A percentile compares a stretch with the other conserved stretches of the same genome.
phyloP scores from a whole-genome alignment of 441 rosid species.

The Manihot esculenta region DNA sequence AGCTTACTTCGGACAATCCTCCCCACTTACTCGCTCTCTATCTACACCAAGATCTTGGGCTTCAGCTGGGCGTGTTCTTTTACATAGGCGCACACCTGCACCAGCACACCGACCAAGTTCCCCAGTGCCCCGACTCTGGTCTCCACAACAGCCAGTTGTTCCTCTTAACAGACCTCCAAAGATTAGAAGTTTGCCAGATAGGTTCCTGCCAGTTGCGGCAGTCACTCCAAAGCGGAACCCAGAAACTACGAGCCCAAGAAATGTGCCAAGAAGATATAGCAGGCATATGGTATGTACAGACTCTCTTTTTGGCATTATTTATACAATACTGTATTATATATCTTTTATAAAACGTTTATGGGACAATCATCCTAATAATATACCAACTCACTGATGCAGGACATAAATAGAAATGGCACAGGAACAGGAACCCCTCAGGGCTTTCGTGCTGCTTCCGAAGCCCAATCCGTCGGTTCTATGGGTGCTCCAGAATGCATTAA shows the following conservation, averaged over 20 bases:
- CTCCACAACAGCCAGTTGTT: constrained; percentile 70
- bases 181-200: constrained; percentile 82
- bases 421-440: constrained; percentile 84
- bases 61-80: constrained; percentile 52
- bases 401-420: constrained; percentile 72
- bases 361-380: constrained; percentile 14
- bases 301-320: constrained; percentile 9
- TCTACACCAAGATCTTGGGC: constrained; percentile 73
- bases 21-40: constrained; percentile 66
- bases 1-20: constrained; percentile 82
- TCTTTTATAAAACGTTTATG: too few relatives aligned
- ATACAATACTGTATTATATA: not conserved
- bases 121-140: constrained; percentile 68
- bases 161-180: constrained; percentile 87
- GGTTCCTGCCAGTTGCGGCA: constrained; percentile 71
- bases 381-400: constrained; percentile 43
- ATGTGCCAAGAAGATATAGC: constrained; percentile 68
- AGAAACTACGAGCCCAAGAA: constrained; percentile 42
- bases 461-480: constrained; percentile 44
- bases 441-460: constrained; percentile 57
- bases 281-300: constrained; percentile 80
- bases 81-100: constrained; percentile 58
- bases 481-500: constrained; percentile 35
- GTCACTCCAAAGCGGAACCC: constrained; percentile 42
- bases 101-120: constrained; percentile 82